Percentiles rank a stretch among this genome's conserved stretches.
Evolutionary conservation across 441 rosid species (phyloP).

Genomic region (Aquilaria agallochum): DNA sequence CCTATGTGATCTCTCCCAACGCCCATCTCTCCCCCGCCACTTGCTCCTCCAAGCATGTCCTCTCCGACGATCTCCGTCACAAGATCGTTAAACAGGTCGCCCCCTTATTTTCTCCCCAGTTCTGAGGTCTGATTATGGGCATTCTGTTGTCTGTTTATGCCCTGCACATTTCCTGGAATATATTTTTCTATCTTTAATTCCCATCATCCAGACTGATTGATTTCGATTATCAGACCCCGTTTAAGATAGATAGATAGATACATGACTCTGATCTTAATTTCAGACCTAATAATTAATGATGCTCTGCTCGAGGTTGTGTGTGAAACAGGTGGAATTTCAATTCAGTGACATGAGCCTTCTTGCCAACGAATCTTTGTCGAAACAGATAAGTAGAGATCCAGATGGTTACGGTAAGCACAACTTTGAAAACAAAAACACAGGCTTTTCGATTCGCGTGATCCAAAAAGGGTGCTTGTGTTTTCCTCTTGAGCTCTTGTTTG

Average conservation of each 20-base stretch:
- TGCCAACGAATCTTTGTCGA: slow-evolving; percentile 82
- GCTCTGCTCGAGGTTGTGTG: neutral
- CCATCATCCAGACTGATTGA: neutral
- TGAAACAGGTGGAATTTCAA: slow-evolving; percentile 76
- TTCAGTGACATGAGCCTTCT: slow-evolving; percentile 91
- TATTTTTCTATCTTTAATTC: neutral
- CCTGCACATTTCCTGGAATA: neutral
- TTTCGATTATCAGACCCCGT: neutral
- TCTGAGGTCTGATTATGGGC: neutral
- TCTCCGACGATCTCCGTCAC: slow-evolving; percentile 68
- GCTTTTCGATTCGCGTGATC: neutral
- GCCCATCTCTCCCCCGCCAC: slow-evolving; percentile 40
- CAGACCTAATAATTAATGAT: no score
- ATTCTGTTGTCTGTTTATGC: neutral
- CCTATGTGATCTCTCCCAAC: slow-evolving; percentile 42
- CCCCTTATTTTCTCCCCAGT: neutral
- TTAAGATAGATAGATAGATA: neutral
- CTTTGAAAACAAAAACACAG: neutral
- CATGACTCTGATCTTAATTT: neutral
- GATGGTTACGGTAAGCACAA: slow-evolving; percentile 82
- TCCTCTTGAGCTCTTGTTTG: neutral
- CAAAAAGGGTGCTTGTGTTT: no score
- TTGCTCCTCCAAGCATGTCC: slow-evolving; percentile 39
- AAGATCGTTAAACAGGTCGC: slow-evolving; percentile 89
- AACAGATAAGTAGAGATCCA: slow-evolving; percentile 70